Percentiles rank a stretch among this genome's conserved stretches.
Evolutionary conservation across 1,284 basidiomycete species (phyloP).

Genomic region (Ceratobasidium sp.): DNA sequence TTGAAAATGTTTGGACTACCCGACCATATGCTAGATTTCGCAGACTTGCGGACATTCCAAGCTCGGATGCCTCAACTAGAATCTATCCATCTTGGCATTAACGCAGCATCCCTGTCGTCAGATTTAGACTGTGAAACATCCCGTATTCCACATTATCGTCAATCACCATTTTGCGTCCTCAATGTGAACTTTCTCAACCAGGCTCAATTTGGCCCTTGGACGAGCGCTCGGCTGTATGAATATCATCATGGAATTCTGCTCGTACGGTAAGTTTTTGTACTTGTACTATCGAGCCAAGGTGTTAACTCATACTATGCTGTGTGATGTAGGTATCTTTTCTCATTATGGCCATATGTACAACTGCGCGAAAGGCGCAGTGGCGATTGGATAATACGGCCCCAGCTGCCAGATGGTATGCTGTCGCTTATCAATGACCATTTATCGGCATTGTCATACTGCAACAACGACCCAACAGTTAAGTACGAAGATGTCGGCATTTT

Average conservation of each 20-base stretch:
- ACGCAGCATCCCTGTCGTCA: background rate
- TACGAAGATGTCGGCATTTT: background rate
- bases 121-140: background rate
- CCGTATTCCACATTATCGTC: background rate
- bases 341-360: too few species aligned
- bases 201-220: too few species aligned
- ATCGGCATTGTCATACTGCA: background rate
- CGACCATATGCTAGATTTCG: background rate
- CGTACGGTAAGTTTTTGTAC: background rate
- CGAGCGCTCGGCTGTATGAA: too few species aligned
- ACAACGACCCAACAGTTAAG: background rate
- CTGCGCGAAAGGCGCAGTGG: too few species aligned
- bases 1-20: background rate
- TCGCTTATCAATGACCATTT: too few species aligned
- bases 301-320: too few species aligned
- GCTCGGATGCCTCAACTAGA: background rate
- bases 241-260: background rate
- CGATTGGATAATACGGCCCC: too few species aligned
- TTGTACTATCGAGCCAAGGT: too few species aligned
- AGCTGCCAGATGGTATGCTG: too few species aligned
- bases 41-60: background rate
- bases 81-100: background rate
- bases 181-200: too few species aligned
- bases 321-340: too few species aligned
- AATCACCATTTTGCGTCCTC: background rate